These are phyloP conservation scores for Leptographium galeiforme DNA, from an alignment of 2,329 filamentous ascomycete genomes.

Conservation along the genomic window DNA sequence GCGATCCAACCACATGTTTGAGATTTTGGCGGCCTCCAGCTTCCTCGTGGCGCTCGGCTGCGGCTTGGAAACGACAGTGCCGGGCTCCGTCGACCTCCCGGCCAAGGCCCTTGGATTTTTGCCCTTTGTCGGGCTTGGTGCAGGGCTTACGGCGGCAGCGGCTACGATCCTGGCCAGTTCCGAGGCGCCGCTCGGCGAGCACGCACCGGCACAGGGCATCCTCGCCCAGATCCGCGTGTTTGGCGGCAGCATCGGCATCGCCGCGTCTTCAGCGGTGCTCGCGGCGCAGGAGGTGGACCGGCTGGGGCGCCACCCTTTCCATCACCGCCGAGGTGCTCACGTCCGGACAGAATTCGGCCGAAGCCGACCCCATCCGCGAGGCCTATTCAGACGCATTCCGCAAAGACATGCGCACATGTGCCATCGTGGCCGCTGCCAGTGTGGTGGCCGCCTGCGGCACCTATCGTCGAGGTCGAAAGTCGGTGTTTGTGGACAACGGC, in stretches of 20 bases:
- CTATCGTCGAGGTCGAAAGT: slow-evolving; percentile 21
- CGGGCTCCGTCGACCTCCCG: slow-evolving; percentile 21
- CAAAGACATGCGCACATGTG: slow-evolving; percentile 32
- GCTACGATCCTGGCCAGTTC: slow-evolving; percentile 31
- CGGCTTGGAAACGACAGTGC: slow-evolving; percentile 29
- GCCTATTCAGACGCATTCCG: slow-evolving; percentile 31
- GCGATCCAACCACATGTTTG: slow-evolving; percentile 26
- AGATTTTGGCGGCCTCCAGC: slow-evolving; percentile 29
- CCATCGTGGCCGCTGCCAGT: slow-evolving; percentile 25
- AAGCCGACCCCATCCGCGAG: slow-evolving; percentile 20
- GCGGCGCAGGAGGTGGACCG: slow-evolving; percentile 18
- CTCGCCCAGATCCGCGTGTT: slow-evolving; percentile 37
- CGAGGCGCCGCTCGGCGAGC: slow-evolving; percentile 29
- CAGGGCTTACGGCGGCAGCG: slow-evolving; percentile 33
- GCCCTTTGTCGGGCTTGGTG: slow-evolving; percentile 37
- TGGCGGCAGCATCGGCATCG: slow-evolving; percentile 41
- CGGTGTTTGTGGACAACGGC: slow-evolving; percentile 6
- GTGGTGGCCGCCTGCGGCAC: slow-evolving; percentile 26
- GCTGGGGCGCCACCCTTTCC: slow-evolving; percentile 17
- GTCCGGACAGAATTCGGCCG: slow-evolving; percentile 6
- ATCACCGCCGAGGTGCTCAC: slow-evolving; percentile 12
- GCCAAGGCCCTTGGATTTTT: slow-evolving; percentile 34
- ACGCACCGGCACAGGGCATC: slow-evolving; percentile 34
- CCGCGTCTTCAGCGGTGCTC: slow-evolving; percentile 35
- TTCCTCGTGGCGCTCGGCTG: slow-evolving; percentile 32